These are phyloP conservation scores for Trametes pubescens DNA, from an alignment of 1,284 basidiomycete species.

Conservation along the genomic window DNA sequence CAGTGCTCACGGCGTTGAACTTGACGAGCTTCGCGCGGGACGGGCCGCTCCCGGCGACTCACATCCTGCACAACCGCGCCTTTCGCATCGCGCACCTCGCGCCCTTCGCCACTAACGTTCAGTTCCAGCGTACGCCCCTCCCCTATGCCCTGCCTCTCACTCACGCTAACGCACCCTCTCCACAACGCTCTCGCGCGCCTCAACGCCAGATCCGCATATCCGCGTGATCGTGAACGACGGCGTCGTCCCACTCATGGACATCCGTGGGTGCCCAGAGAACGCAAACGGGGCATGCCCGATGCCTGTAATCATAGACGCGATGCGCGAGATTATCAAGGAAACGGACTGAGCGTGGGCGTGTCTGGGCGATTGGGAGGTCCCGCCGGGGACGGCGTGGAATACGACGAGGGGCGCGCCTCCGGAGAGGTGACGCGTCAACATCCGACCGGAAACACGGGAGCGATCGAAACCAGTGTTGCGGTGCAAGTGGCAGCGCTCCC, in stretches of 20 bases:
- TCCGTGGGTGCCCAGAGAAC: slow-evolving; percentile 70
- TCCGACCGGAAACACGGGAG: not conserved
- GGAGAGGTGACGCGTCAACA: no score
- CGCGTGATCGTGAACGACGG: slow-evolving; percentile 90
- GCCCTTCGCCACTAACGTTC: slow-evolving; percentile 81
- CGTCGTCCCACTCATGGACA: slow-evolving; percentile 80
- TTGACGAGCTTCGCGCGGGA: slow-evolving; percentile 71
- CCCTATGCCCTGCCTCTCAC: not conserved
- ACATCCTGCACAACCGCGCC: slow-evolving; percentile 65
- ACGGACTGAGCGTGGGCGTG: slow-evolving; percentile 85
- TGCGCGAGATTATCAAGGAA: slow-evolving; percentile 69
- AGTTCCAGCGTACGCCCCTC: slow-evolving; percentile 69
- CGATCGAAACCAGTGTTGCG: not conserved
- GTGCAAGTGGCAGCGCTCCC: not conserved
- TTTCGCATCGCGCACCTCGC: slow-evolving; percentile 76
- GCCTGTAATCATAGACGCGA: slow-evolving; percentile 74
- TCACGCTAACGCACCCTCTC: not conserved
- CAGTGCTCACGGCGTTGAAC: slow-evolving; percentile 79
- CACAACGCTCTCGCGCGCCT: slow-evolving; percentile 67
- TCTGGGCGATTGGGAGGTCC: slow-evolving; percentile 70
- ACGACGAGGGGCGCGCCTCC: slow-evolving; percentile 38
- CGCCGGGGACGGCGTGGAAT: slow-evolving; percentile 53
- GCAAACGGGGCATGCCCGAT: slow-evolving; percentile 83
- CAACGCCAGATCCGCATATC: slow-evolving; percentile 65
- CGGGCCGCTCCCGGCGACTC: slow-evolving; percentile 77